Evolutionary conservation across 2,329 filamentous ascomycete species (phyloP), one percentile per base, ranked within the genome.

Genomic region (Neopestalotiopsis rosae): DNA sequence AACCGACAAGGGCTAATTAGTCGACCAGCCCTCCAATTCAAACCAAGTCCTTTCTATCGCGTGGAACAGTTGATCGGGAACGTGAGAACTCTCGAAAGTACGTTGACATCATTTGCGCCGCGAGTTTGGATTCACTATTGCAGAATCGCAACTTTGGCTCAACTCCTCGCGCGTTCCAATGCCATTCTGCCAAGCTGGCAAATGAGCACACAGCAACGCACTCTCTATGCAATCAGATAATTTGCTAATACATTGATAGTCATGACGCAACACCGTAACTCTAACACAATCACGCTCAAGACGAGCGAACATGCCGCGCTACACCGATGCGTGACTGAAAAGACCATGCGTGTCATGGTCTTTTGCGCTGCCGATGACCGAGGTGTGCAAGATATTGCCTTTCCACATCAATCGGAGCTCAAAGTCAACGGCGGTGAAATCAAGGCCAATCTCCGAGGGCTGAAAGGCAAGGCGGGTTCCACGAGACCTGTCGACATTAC

Each of bases 401-500:
- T 99, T 73, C 96, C 96, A 1, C 90, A 95, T 74, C 94, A 98
- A 81, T 92, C 96, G 40, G 96, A 99, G 78, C 87, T 99, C 68
- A 95, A 94, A 78, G 89, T 97, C 68, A 99, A 99, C 74, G 88
- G 90, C 10, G 92, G 92, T 42, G 94, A 98, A 68, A 88, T 98
- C 73, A 96, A 95, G 80, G 92, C 92, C n/a, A 99, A 98, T 78
- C 87, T 97, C 73, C 92, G 96, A 73, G 96, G 96, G 4, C 82
- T 99, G 71, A 99, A 99, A 82, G 98, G 97, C 79, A 97, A 96
- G 79, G 94, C 95, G 6, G 96, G 96, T 28, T 97, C 96, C 59
- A 99, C 96, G 56, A 91, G 94, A 75, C 96, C 96, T 7, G 94
- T 94, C 61, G 96, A 99, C 81, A 92, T 99, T 71, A 99, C 96